Conservation (phyloP, 2,329 filamentous ascomycete species). For the Pseudogymnoascus sp. region DNA sequence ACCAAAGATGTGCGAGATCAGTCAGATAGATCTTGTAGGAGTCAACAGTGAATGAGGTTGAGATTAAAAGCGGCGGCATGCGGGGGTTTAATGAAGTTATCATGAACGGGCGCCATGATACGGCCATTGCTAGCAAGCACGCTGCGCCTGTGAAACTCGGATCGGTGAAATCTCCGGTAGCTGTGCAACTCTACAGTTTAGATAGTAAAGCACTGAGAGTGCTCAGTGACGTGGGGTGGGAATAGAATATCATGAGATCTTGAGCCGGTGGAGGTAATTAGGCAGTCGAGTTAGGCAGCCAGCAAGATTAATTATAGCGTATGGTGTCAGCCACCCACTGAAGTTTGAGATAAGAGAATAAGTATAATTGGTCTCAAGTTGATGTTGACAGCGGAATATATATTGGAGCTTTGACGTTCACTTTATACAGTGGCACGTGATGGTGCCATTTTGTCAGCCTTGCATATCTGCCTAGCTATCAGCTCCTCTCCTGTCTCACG, state of each 20-base stretch:
- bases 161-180: neutral
- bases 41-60: constrained; percentile 43
- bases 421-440: neutral
- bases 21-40: constrained; percentile 61
- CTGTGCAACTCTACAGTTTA: neutral
- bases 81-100: neutral
- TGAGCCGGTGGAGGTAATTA: neutral
- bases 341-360: neutral
- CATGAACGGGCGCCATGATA: constrained; percentile 6
- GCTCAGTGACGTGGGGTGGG: neutral
- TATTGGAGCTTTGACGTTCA: constrained; percentile 6
- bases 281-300: neutral
- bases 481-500: constrained; percentile 3
- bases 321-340: neutral
- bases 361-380: neutral
- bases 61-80: constrained; percentile 56
- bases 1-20: constrained; percentile 68
- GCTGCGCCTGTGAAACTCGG: neutral
- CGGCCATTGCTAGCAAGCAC: neutral
- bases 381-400: neutral
- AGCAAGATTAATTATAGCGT: neutral
- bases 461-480: constrained; percentile 13
- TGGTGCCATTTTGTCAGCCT: constrained; percentile 13
- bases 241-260: neutral
- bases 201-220: neutral